A percentile compares a stretch with the other conserved stretches of the same genome.
Conservation (phyloP, 176 grass and related monocot genomes). For the Metroxylon sagu region DNA sequence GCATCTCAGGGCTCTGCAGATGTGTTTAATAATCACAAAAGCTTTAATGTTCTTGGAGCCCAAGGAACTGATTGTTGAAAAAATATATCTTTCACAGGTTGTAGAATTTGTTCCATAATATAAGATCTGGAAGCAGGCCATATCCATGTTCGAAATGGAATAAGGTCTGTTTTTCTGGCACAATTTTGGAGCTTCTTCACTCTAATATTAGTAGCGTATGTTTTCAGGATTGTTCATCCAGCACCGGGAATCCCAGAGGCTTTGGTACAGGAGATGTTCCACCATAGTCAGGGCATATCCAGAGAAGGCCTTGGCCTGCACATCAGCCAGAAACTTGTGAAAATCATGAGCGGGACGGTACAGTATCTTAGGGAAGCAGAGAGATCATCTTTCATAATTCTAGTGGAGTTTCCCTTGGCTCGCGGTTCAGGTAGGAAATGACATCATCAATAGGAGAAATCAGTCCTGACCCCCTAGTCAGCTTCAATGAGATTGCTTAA, state of each 20-base stretch:
- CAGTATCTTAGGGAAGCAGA: slow-evolving; percentile 87
- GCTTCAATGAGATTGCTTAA: no score
- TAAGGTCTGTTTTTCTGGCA: no score
- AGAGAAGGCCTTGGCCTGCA: slow-evolving; percentile 69
- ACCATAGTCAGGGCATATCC: slow-evolving; percentile 46
- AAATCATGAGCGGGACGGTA: slow-evolving; percentile 75
- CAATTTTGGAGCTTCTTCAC: no score
- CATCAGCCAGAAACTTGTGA: slow-evolving; percentile 83
- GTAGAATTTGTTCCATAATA: no score
- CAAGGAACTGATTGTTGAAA: no score
- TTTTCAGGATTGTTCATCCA: slow-evolving; percentile 76
- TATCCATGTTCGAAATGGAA: no score
- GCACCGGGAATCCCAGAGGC: slow-evolving; percentile 67
- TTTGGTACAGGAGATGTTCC: slow-evolving; percentile 90
- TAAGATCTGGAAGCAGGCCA: no score
- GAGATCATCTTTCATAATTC: slow-evolving; percentile 60
- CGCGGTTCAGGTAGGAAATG: slow-evolving; percentile 37
- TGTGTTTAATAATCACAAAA: no score
- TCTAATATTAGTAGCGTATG: not conserved
- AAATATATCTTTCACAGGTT: no score
- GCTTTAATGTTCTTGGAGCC: no score
- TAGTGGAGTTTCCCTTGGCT: slow-evolving; percentile 67
- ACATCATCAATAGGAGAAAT: not conserved
- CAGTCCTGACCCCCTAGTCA: no score
- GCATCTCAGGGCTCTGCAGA: no score